Base-by-base conservation (phyloP, 495 filamentous ascomycete species). In the Penicillium herquei region DNA sequence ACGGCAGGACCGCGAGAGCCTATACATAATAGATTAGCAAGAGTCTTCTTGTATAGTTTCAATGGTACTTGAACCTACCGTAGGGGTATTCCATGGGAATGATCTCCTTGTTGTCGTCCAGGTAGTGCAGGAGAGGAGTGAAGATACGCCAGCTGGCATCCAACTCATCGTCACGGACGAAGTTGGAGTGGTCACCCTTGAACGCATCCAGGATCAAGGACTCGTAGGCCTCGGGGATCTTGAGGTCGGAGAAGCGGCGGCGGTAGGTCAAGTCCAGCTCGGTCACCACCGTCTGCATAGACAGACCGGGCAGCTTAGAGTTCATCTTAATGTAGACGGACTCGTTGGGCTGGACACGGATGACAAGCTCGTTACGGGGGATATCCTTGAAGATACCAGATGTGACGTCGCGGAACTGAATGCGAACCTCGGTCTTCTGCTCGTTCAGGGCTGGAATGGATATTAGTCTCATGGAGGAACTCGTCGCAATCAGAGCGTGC, bases 271-370 rank as follows among this genome's bases (percentile, higher is more conserved):
- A 82, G 70, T 99, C 95, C 54, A 99, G 87, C 79, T 99, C 95
- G 43, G 95, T 99, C 58, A 97, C 92, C 17, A 97, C 95, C 13
- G 95, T 99, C 82, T 99, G 95, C 94, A 97, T 99, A 76, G 91
- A 97, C 66, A 99, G 79, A 65, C 95, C 95, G 18, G 95, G 95
- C 48, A 98, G 80, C 81, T 99, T 99, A 9, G 92, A 97, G 86
- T 99, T 99, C 95, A 98, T 99, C 86, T 99, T 99, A 76, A 97
- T 96, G 80, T 99, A 99, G 59, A 99, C 91, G 64, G 88, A 93
- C 80, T 99, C 95, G 76, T 99, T 99, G 60, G 95, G 95, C 77
- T 99, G 95, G 56, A 99, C 95, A 56, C 95, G 91, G 78, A 99
- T 96, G 63, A 99, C 95, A 53, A 99, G 87, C 78, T 99, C 95